phyloP scores from a whole-genome alignment of 163 green algal genomes.

The Chlorella variabilis region DNA sequence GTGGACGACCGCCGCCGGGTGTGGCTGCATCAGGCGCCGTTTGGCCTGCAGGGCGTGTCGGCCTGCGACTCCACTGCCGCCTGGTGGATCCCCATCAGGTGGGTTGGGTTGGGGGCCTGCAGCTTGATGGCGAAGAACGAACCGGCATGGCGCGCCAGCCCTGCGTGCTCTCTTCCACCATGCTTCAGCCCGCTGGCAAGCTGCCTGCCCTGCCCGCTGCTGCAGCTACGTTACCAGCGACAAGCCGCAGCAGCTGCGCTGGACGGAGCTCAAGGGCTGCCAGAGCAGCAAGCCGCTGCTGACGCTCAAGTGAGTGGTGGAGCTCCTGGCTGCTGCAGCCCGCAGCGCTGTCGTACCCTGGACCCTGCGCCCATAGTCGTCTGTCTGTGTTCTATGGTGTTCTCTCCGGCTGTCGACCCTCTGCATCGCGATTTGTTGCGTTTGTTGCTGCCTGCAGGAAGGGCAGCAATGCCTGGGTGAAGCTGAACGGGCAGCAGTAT shows the following conservation, averaged over 20 bases:
- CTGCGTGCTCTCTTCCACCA: no score
- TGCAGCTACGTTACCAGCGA: constrained; percentile 31
- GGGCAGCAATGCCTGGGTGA: constrained; percentile 45
- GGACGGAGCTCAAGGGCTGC: constrained; percentile 47
- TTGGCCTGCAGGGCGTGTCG: not conserved
- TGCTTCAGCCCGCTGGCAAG: no score
- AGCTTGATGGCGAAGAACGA: no score
- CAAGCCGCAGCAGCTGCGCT: not conserved
- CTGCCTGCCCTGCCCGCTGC: not conserved
- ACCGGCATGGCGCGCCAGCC: no score
- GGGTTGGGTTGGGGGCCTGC: not conserved
- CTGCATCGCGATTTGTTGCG: no score
- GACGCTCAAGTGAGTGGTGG: not conserved
- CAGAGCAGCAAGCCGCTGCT: constrained; percentile 24
- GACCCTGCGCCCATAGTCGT: no score
- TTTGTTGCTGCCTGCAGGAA: no score
- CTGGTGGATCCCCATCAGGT: constrained; percentile 53
- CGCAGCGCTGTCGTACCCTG: no score
- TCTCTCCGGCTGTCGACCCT: no score
- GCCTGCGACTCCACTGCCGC: constrained; percentile 31
- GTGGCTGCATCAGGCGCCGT: constrained; percentile 41
- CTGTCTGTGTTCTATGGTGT: no score
- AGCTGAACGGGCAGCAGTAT: constrained; percentile 63
- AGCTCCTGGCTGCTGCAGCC: not conserved
- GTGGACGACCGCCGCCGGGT: constrained; percentile 20